phyloP scores from a whole-genome alignment of 345 rosid species.

The Camelina laxa region DNA sequence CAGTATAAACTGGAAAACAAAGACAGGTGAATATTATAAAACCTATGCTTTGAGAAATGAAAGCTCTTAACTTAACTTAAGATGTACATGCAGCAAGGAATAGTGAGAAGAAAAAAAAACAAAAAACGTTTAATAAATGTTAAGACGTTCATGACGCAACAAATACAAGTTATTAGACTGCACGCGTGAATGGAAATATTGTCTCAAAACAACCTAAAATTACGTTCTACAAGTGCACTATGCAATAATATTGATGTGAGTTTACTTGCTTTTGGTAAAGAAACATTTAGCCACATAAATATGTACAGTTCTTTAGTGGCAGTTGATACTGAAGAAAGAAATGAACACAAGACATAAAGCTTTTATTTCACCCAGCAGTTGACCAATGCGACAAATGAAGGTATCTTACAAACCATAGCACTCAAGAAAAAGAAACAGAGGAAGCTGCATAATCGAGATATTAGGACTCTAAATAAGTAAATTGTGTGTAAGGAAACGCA shows the following conservation, averaged over 20 bases:
- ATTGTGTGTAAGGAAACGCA: neutral
- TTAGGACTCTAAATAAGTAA: no score
- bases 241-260: conserved; percentile 12
- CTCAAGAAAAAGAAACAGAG: neutral
- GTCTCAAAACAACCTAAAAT: no score
- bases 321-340: conserved; percentile 3
- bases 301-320: conserved; percentile 18
- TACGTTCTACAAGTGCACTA: no score
- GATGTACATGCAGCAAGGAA: conserved; percentile 1
- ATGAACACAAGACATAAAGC: conserved; percentile 18
- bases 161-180: conserved; percentile 27
- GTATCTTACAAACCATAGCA: conserved; percentile 10
- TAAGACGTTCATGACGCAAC: neutral
- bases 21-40: conserved; percentile 21
- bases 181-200: no score
- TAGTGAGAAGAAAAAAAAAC: neutral
- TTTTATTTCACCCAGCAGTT: neutral
- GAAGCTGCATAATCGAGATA: no score
- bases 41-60: no score
- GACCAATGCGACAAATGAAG: neutral
- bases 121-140: neutral
- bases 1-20: conserved; percentile 20
- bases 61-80: conserved; percentile 2
- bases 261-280: conserved; percentile 21
- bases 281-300: conserved; percentile 11